Evolutionary conservation across 352 stramenopile genomes (phyloP), one percentile per base, ranked within the genome.

Genomic region (Globisporangium parvum): DNA sequence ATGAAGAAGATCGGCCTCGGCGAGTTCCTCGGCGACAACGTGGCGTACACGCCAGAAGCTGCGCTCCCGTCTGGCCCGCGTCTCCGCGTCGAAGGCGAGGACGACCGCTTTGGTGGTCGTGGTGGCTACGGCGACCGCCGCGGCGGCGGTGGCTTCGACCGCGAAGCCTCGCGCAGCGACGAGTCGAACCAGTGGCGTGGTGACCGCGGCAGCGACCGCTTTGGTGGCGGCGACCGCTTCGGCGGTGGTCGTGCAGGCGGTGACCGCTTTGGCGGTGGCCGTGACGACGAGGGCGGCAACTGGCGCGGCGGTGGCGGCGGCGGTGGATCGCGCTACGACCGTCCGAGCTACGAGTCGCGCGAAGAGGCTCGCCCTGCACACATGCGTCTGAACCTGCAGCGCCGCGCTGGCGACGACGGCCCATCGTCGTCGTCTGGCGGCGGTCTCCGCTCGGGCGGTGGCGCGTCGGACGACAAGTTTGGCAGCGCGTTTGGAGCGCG

Each of bases 351-450:
- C 56, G 66, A 82, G 1, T 80, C 80, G 49, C 57, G 57, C 31
- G 68, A 73, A 41, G 76, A 91, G 57, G 81, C 88, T 59, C 77
- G 81, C 28, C 81, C 81, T n/a, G 59, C 81, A 17, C 77, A 87
- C 63, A 84, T 92, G 79, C 77, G 80, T 28, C 55, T 92, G 58
- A 92, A 92, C 61, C 63, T 92, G 46, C 56, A 70, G 65, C 77
- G 77, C n/a, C 79, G 80, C 39, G 66, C 62, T 0, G 65, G 68
- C 18, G 57, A 54, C 11, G 44, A 57, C 24, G 53, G 26, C n/a
- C 47, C 42, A 18, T 58, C 52, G 51, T 77, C 74, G 23, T 65
- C 46, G 24, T 18, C 66, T 42, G 56, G 69, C 24, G 65, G 51
- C n/a, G 53, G 53, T 20, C 45, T 59, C 14, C 54, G 51, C 42